Evolutionary conservation across 2,329 filamentous ascomycete species (phyloP), one percentile per base, ranked within the genome.

Genomic region (Hypocrella siamensis): DNA sequence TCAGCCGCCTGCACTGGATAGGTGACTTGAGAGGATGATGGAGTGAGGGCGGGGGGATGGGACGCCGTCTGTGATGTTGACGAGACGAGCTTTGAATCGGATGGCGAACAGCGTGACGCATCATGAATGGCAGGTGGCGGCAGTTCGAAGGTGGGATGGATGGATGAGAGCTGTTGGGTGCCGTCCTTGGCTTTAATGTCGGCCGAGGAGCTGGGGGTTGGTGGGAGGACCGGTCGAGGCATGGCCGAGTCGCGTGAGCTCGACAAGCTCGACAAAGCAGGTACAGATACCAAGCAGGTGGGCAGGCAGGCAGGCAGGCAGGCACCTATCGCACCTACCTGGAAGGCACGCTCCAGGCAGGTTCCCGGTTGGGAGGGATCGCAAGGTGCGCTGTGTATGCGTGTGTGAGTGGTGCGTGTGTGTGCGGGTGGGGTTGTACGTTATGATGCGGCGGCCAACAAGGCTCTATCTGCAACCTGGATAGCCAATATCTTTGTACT

Each of bases 171-270:
- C 37, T 70, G 66, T 31, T 64, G 62, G n/a, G 63, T 61, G 38
- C 73, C 72, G 53, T 79, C 75, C 53, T 82, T 74, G 40, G 73
- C 76, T 35, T 72, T 70, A 50, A 90, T 81, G 48, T 90, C 83
- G 31, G 79, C 79, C 21, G 81, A 88, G 9, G 81, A 80, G 32
- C 73, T 75, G 26, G 83, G 84, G 30, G 83, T 92, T 27, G 77
- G 81, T 28, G 79, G 82, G 25, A 53, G 41, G 6, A 38, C 39
- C 19, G 51, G 49, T 30, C 43, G 49, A 40, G 52, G 49, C 52
- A 54, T 54, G 33, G 36, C 42, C 37, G 31, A 30, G 37, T 32
- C 37, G 33, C 26, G 35, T 35, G 35, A 27, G 32, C 31, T 30
- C 14, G 28, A 28, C 21, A 7, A 12, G 12, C 21, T 7, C 21